Percentiles rank a stretch among this genome's conserved stretches.
Conservation (phyloP, 2,329 filamentous ascomycete species). For the Cryphonectria carpinicola region DNA sequence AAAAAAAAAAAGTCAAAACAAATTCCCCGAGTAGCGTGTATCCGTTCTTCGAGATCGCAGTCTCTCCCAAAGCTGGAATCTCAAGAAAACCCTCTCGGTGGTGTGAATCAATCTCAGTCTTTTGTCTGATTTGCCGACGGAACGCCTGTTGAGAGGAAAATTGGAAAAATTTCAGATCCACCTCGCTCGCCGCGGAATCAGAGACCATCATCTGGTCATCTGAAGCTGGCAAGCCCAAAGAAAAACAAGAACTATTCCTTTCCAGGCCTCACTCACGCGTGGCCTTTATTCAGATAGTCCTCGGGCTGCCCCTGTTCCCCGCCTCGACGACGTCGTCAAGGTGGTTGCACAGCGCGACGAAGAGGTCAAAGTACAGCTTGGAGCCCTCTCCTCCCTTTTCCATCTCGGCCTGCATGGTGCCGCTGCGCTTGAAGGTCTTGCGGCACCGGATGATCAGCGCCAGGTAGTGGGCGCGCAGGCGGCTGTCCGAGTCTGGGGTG, state of each 20-base stretch:
- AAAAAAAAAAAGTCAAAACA: constrained; percentile 15
- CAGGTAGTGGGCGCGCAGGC: constrained; percentile 94
- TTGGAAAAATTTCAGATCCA: constrained; percentile 19
- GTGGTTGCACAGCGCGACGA: constrained; percentile 97
- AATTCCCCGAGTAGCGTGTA: constrained; percentile 20
- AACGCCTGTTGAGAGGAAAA: constrained; percentile 24
- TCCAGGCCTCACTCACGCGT: background rate
- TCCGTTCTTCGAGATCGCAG: constrained; percentile 22
- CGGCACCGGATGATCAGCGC: constrained; percentile 96
- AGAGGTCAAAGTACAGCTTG: constrained; percentile 97
- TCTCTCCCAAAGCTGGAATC: constrained; percentile 20
- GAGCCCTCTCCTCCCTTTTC: constrained; percentile 74
- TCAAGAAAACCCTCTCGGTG: constrained; percentile 22
- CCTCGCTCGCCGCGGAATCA: constrained; percentile 18
- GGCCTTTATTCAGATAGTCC: constrained; percentile 53
- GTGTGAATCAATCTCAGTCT: constrained; percentile 20
- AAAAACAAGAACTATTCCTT: constrained; percentile 4
- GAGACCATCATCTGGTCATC: background rate
- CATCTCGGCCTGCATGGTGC: constrained; percentile 99
- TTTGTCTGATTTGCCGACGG: constrained; percentile 26
- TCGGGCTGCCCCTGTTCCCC: constrained; percentile 67
- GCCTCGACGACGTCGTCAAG: constrained; percentile 93
- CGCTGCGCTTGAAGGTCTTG: constrained; percentile 96
- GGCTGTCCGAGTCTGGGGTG: constrained; percentile 90
- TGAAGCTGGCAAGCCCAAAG: constrained; percentile 18